Base-by-base conservation (phyloP, 768 basidiomycete species). In the Rhizopogon vinicolor region DNA sequence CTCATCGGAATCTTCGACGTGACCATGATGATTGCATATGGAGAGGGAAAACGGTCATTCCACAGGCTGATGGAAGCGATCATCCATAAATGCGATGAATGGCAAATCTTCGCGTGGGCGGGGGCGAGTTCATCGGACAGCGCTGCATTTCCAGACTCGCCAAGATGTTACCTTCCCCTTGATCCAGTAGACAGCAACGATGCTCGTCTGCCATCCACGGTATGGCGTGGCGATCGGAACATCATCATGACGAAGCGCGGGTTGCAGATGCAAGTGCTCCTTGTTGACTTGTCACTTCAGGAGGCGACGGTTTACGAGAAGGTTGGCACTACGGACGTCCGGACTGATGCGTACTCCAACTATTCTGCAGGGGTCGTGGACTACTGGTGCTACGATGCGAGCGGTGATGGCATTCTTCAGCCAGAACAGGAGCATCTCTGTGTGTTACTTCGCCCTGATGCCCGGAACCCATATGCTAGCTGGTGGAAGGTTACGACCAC, bases 1-100 rank as follows among this genome's bases (percentile, higher is more conserved):
- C 65, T 72, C 35, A 67, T 71, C 46, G 70, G 70, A 7, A 44
- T 73, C 33, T 70, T 72, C 10, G 66, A 73, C 22, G 66, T 71
- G 40, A 68, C 65, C 58, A 49, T 71, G 51, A 62, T 68, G 33
- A 63, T 73, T 25, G 66, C 66, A n/a, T 71, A 71, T 31, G 71
- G 70, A 22, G 71, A 72, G 45, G 70, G 72, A 1, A 57, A 25
- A 25, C 25, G 68, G 3, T 68, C 70, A 1, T 71, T 66, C 41
- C 56, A 63, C 35, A 60, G 70, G 49, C 44, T 71, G 51, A 62
- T 69, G 62, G 68, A 69, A 35, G 60, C 65, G 2, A 67, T 68
- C 51, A 54, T 68, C 41, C 57, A 60, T 40, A 58, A 65, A 37
- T 62, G 62, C 9, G 66, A 58, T 12, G 69, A 71, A 29, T 71